Percentiles rank a stretch among this genome's conserved stretches.
phyloP scores from a whole-genome alignment of 352 stramenopile species.

The Globisporangium middletonii region DNA sequence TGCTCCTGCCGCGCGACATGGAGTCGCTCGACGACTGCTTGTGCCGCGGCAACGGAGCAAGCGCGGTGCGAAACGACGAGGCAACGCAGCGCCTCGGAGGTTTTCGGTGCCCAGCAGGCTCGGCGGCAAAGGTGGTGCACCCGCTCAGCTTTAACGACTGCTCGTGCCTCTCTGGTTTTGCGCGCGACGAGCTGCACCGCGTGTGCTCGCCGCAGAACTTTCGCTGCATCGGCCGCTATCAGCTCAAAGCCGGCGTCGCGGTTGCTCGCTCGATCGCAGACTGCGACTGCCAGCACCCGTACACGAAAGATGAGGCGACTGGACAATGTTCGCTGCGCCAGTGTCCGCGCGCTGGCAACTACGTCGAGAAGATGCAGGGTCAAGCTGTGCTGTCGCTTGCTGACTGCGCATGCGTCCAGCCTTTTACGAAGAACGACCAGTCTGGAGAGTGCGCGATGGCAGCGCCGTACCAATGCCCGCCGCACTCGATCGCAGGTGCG shows the following conservation, averaged over 20 bases:
- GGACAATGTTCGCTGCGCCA: conserved; percentile 42
- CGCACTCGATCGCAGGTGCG: conserved; percentile 25
- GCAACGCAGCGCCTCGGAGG: neutral
- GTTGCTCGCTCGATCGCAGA: conserved; percentile 45
- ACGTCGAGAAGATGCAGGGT: conserved; percentile 38
- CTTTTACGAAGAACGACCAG: conserved; percentile 65
- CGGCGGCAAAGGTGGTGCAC: conserved; percentile 22
- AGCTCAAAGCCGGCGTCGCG: conserved; percentile 21
- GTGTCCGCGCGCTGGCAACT: conserved; percentile 75
- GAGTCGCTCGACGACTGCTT: conserved; percentile 68
- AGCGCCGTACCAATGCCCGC: conserved; percentile 27
- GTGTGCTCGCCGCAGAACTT: conserved; percentile 32
- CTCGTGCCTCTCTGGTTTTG: conserved; percentile 21
- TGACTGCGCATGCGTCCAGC: conserved; percentile 58
- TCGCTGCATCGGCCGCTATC: conserved; percentile 55
- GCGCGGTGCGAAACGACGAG: conserved; percentile 10
- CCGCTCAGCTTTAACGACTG: conserved; percentile 42
- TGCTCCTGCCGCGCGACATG: conserved; percentile 81
- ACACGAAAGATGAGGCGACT: conserved; percentile 56
- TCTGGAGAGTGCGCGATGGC: conserved; percentile 55
- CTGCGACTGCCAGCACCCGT: conserved; percentile 70
- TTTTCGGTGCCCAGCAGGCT: conserved; percentile 33
- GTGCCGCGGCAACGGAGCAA: conserved; percentile 18
- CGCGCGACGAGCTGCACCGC: conserved; percentile 34
- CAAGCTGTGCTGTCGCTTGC: conserved; percentile 46